Evolutionary conservation across 108 stramenopile genomes (phyloP).

Genomic region (Cyclotella cryptica): DNA sequence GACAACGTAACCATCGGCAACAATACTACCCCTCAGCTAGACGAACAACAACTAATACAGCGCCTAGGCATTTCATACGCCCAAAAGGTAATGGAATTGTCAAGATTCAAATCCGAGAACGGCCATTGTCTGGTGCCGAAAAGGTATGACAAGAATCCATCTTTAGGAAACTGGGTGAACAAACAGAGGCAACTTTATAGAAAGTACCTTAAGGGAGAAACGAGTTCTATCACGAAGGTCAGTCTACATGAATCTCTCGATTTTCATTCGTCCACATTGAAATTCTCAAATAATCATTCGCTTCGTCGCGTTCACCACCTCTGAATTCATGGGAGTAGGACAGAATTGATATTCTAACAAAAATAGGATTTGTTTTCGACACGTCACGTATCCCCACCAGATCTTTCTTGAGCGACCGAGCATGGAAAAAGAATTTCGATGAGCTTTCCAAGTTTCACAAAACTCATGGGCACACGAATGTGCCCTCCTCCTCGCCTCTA

Average conservation of each 20-base stretch:
- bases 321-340: slow-evolving; percentile 15
- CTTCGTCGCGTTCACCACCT: background rate
- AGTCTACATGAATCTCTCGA: background rate
- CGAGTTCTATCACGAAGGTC: slow-evolving; percentile 39
- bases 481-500: slow-evolving; percentile 32
- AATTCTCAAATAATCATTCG: background rate
- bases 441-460: slow-evolving; percentile 54
- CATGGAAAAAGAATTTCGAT: slow-evolving; percentile 68
- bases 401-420: slow-evolving; percentile 25
- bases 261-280: background rate
- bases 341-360: slow-evolving; percentile 33
- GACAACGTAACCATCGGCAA: background rate
- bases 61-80: slow-evolving; percentile 37
- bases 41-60: slow-evolving; percentile 15
- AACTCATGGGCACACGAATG: slow-evolving; percentile 55
- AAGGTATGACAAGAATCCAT: slow-evolving; percentile 60
- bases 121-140: slow-evolving; percentile 67
- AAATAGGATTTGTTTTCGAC: slow-evolving; percentile 46
- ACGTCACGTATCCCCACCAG: slow-evolving; percentile 29
- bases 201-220: slow-evolving; percentile 44
- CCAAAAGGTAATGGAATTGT: slow-evolving; percentile 47
- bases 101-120: slow-evolving; percentile 43
- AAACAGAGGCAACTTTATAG: slow-evolving; percentile 67
- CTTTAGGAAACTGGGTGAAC: slow-evolving; percentile 71
- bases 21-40: background rate